phyloP scores from a whole-genome alignment of 2,329 filamentous ascomycete species.

The Clonostachys byssicola region DNA sequence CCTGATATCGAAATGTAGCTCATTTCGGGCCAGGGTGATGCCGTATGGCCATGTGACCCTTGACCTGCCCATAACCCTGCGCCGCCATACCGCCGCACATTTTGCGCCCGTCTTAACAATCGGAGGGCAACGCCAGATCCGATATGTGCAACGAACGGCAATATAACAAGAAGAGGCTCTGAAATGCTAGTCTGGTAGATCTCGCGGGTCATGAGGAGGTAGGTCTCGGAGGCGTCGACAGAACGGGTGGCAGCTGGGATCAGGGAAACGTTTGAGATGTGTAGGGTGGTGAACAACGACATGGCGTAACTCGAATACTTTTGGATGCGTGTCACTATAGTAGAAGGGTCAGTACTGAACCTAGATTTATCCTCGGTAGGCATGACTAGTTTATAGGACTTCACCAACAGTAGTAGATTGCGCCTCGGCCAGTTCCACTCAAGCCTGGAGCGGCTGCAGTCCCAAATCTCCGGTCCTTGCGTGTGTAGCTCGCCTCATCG shows the following conservation, averaged over 20 bases:
- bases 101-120: conserved; percentile 67
- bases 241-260: conserved; percentile 73
- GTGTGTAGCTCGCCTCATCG: conserved; percentile 20
- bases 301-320: conserved; percentile 87
- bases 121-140: conserved; percentile 73
- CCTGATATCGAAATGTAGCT: conserved; percentile 70
- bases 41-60: conserved; percentile 31
- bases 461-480: conserved; percentile 25
- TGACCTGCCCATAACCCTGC: no score
- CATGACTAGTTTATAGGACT: neutral
- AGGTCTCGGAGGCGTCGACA: conserved; percentile 72
- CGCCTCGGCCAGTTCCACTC: conserved; percentile 58
- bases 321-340: conserved; percentile 56
- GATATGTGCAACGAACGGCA: conserved; percentile 74
- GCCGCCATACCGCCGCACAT: conserved; percentile 71
- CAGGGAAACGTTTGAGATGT: conserved; percentile 77
- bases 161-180: conserved; percentile 74
- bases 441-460: conserved; percentile 42
- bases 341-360: neutral
- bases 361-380: neutral
- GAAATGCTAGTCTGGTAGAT: conserved; percentile 82
- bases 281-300: conserved; percentile 69
- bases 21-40: conserved; percentile 60
- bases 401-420: conserved; percentile 70
- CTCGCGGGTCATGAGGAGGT: conserved; percentile 85